Conservation (phyloP, 192 early-diverging fungal species). For the Radiomyces spectabilis region DNA sequence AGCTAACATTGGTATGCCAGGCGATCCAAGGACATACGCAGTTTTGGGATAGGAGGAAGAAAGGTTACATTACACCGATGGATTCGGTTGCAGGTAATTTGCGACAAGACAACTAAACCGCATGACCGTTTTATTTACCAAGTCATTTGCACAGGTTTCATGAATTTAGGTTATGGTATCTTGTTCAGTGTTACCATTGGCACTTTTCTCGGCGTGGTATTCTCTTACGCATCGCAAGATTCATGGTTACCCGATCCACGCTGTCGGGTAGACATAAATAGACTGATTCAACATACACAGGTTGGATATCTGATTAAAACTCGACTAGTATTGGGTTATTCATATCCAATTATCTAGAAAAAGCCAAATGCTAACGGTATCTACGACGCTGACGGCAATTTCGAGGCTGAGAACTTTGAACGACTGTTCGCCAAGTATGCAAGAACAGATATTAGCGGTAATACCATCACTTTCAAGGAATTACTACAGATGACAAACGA, state of each 20-base stretch:
- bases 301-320: too few species aligned
- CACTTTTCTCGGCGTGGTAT: neutral
- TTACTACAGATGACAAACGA: neutral
- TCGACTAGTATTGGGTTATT: too few species aligned
- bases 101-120: neutral
- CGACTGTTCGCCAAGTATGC: neutral
- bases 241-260: conserved; percentile 1
- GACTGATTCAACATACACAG: neutral
- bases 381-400: neutral
- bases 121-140: neutral
- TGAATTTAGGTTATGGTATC: neutral
- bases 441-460: neutral
- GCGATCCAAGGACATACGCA: neutral
- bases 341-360: too few species aligned
- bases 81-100: neutral
- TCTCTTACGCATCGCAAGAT: conserved; percentile 1
- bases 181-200: conserved; percentile 1
- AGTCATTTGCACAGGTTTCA: neutral
- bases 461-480: conserved; percentile 2
- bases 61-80: conserved; percentile 2
- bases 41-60: conserved; percentile 4
- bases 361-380: too few species aligned
- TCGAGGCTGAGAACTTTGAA: neutral
- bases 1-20: too few species aligned
- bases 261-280: neutral